Conservation (phyloP, 257 asterid species). For the Fraxinus americana region DNA sequence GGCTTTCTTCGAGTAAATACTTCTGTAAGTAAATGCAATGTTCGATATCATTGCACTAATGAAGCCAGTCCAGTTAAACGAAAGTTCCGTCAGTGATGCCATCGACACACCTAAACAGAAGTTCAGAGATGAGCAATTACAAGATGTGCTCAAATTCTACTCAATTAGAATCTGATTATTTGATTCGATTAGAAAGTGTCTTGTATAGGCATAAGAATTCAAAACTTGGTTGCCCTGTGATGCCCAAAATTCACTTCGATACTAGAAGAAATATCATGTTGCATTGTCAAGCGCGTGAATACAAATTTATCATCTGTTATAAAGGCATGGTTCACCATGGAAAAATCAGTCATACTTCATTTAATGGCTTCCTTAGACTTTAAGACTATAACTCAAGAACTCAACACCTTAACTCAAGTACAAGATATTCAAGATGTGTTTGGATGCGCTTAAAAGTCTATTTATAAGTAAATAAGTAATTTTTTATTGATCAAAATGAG, state of each 20-base stretch:
- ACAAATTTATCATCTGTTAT: too few relatives aligned
- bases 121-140: not conserved
- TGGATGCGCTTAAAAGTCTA: not conserved
- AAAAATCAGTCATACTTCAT: too few relatives aligned
- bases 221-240: not conserved
- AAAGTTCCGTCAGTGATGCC: conserved; percentile 66
- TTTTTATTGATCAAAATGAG: too few relatives aligned
- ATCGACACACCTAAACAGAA: conserved; percentile 51
- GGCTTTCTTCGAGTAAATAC: conserved; percentile 70
- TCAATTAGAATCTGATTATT: too few relatives aligned
- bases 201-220: not conserved
- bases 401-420: too few relatives aligned
- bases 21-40: conserved; percentile 62
- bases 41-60: conserved; percentile 68
- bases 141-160: not conserved
- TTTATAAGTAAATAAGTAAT: not conserved
- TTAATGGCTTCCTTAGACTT: too few relatives aligned
- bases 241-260: not conserved
- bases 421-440: too few relatives aligned
- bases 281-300: too few relatives aligned
- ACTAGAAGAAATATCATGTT: too few relatives aligned
- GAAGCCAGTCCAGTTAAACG: conserved; percentile 67
- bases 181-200: not conserved
- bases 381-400: too few relatives aligned
- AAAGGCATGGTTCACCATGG: too few relatives aligned